These are phyloP conservation scores for Hyaloperonospora brassicae DNA, from an alignment of 352 stramenopile species.

Conservation along the genomic window DNA sequence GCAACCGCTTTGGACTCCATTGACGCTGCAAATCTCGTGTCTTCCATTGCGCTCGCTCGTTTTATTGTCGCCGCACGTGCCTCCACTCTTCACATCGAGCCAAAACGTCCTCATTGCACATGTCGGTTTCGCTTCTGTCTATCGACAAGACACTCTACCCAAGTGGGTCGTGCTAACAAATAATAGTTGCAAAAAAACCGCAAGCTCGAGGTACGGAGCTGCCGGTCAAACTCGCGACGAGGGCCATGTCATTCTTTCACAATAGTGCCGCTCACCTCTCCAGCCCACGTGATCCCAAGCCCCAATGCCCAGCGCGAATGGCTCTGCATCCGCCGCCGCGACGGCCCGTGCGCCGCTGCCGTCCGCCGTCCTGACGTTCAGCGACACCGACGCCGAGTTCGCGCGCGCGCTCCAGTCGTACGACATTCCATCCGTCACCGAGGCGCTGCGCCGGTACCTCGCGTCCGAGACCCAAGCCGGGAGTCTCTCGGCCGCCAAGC, in stretches of 20 bases:
- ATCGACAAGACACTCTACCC: no score
- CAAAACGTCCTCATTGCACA: no score
- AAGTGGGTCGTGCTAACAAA: no score
- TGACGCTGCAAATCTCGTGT: no score
- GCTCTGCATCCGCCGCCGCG: constrained; percentile 1
- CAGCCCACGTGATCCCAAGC: not conserved
- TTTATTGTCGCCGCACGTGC: no score
- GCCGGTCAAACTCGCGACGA: no score
- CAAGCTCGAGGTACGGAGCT: no score
- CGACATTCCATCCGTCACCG: constrained; percentile 46
- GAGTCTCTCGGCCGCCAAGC: constrained; percentile 51
- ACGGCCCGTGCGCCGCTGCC: not conserved
- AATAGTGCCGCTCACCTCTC: not conserved
- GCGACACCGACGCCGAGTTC: constrained; percentile 68
- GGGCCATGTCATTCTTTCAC: constrained; percentile 1
- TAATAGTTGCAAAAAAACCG: no score
- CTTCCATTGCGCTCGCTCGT: no score
- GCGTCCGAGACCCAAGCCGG: constrained; percentile 55
- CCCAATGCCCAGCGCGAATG: constrained; percentile 6
- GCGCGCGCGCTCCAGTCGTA: constrained; percentile 54
- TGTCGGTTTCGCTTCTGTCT: no score
- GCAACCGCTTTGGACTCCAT: no score
- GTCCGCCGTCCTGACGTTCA: constrained; percentile 32
- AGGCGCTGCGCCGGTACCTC: constrained; percentile 62
- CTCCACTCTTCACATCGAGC: no score